phyloP scores from a whole-genome alignment of 2,329 filamentous ascomycete species.

The Davidsoniella australis region DNA sequence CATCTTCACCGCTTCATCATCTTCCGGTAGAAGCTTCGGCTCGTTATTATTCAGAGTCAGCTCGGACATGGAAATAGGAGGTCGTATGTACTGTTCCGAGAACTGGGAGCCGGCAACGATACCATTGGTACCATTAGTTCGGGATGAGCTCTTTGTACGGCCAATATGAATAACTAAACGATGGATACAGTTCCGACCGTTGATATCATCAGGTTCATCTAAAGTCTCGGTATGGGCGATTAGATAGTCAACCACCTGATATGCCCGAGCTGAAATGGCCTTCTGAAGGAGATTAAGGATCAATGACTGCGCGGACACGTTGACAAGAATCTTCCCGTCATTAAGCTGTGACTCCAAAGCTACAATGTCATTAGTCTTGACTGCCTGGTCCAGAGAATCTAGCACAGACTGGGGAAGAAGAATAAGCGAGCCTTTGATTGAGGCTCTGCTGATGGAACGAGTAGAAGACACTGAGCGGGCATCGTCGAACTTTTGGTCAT shows the following conservation, averaged over 20 bases:
- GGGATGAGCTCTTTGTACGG: conserved; percentile 38
- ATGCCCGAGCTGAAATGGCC: conserved; percentile 53
- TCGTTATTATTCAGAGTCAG: conserved; percentile 49
- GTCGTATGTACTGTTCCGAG: conserved; percentile 49
- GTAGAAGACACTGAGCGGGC: conserved; percentile 56
- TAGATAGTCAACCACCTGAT: conserved; percentile 52
- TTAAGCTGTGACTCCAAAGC: conserved; percentile 14
- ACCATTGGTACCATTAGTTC: conserved; percentile 2
- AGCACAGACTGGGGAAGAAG: conserved; percentile 46
- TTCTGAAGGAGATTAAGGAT: conserved; percentile 67
- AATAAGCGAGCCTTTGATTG: conserved; percentile 58
- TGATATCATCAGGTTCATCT: conserved; percentile 81
- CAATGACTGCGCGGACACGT: conserved; percentile 44
- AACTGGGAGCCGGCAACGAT: conserved; percentile 12
- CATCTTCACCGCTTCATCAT: conserved; percentile 62
- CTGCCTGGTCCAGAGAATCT: conserved; percentile 55
- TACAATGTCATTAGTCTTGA: conserved; percentile 47
- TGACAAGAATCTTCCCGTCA: conserved; percentile 24
- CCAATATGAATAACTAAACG: conserved; percentile 85
- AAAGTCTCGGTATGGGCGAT: conserved; percentile 52
- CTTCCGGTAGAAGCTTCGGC: conserved; percentile 43
- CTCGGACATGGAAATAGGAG: conserved; percentile 22
- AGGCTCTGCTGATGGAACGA: conserved; percentile 58
- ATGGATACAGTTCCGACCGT: conserved; percentile 84
- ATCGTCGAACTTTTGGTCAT: conserved; percentile 48